A percentile compares a stretch with the other conserved stretches of the same genome.
Conservation (phyloP, 1,139 yeast species). For the Pneumocystis sp. region DNA sequence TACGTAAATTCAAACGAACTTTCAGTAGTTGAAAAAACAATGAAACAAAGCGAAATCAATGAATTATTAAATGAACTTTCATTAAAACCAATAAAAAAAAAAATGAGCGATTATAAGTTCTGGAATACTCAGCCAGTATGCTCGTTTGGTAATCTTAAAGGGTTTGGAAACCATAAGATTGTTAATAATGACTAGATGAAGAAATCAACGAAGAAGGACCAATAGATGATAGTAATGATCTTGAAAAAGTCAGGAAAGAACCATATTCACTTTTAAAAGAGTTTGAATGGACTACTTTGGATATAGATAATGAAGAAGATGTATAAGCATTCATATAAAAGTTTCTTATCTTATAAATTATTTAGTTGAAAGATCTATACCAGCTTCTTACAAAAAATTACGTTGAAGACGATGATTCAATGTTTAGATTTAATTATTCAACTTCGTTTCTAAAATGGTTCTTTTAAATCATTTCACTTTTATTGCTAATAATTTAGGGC, state of each 20-base stretch:
- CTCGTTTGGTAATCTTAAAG: slow-evolving; percentile 30
- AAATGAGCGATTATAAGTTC: slow-evolving; percentile 83
- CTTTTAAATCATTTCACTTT: not conserved
- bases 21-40: not conserved
- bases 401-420: slow-evolving; percentile 86
- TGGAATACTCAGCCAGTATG: slow-evolving; percentile 98
- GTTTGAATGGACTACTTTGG: slow-evolving; percentile 80
- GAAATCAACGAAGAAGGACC: slow-evolving; percentile 62
- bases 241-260: slow-evolving; percentile 51
- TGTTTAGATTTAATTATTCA: slow-evolving; percentile 80
- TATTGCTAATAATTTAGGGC: slow-evolving; percentile 27
- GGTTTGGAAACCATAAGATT: no score
- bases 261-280: slow-evolving; percentile 62
- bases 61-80: slow-evolving; percentile 5
- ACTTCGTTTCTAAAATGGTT: slow-evolving; percentile 71
- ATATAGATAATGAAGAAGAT: slow-evolving; percentile 43
- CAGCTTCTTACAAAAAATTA: slow-evolving; percentile 72
- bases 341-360: not conserved
- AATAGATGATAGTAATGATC: slow-evolving; percentile 50
- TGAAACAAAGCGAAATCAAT: not conserved
- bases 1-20: not conserved
- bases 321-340: not conserved
- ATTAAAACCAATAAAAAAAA: slow-evolving; percentile 29
- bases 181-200: slow-evolving; percentile 28
- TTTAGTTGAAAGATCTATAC: slow-evolving; percentile 49